These are phyloP conservation scores for Penicillium malachiteum DNA, from an alignment of 495 filamentous ascomycete genomes.

Conservation along the genomic window DNA sequence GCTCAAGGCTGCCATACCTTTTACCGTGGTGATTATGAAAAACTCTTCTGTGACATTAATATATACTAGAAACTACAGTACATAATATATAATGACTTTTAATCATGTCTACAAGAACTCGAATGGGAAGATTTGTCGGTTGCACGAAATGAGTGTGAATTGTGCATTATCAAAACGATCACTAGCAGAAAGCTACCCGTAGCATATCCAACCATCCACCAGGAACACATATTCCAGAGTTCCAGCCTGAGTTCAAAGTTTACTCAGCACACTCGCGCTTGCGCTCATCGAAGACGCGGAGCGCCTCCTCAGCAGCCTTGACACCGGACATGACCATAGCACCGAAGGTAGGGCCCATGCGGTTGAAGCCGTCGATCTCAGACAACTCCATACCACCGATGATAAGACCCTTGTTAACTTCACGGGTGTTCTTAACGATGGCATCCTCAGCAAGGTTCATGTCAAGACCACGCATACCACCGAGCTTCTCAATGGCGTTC, in stretches of 20 bases:
- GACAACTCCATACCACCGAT: constrained; percentile 93
- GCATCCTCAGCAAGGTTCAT: constrained; percentile 89
- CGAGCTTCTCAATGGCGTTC: constrained; percentile 75
- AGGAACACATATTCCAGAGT: not conserved
- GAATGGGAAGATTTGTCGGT: not conserved
- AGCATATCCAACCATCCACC: constrained; percentile 8
- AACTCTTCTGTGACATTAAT: not conserved
- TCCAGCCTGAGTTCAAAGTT: constrained; percentile 1
- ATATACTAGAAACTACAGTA: not conserved
- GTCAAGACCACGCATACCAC: constrained; percentile 87
- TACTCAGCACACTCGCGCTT: constrained; percentile 60
- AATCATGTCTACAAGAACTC: not conserved
- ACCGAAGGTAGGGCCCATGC: constrained; percentile 78
- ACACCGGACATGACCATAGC: constrained; percentile 84
- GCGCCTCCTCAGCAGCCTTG: constrained; percentile 82
- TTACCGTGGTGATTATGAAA: not conserved
- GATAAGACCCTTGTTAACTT: constrained; percentile 81
- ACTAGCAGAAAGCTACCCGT: constrained; percentile 4
- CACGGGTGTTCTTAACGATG: constrained; percentile 84
- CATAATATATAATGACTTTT: constrained; percentile 1
- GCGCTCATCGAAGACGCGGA: constrained; percentile 73
- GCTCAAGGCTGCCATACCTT: not conserved
- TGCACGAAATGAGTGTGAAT: constrained; percentile 24
- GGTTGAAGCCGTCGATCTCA: constrained; percentile 85
- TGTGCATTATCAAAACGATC: constrained; percentile 15